Conservation (phyloP, 2,329 filamentous ascomycete genomes). For the Paraphoma sp. region DNA sequence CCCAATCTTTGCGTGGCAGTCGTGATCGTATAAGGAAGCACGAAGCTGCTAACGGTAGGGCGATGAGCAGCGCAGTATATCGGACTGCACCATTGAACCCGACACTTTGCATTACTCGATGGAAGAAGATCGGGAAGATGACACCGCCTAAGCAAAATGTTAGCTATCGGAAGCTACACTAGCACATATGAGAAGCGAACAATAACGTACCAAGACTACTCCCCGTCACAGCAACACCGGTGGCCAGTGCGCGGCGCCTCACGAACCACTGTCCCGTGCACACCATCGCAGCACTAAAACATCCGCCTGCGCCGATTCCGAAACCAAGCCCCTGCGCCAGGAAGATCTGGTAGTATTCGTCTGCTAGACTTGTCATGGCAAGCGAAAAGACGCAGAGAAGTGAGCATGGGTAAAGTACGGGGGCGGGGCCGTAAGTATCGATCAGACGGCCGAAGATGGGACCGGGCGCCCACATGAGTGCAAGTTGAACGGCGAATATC, state of each 20-base stretch:
- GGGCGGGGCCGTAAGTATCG: slow-evolving; percentile 66
- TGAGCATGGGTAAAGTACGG: slow-evolving; percentile 57
- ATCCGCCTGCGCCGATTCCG: slow-evolving; percentile 53
- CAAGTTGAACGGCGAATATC: slow-evolving; percentile 48
- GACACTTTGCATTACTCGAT: slow-evolving; percentile 6
- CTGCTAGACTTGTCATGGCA: slow-evolving; percentile 65
- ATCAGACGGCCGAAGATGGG: slow-evolving; percentile 66
- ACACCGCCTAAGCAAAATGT: slow-evolving; percentile 9
- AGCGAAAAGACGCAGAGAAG: slow-evolving; percentile 63
- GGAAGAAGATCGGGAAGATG: slow-evolving; percentile 18
- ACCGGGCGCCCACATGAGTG: slow-evolving; percentile 58
- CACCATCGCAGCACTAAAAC: slow-evolving; percentile 55
- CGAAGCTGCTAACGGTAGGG: neutral
- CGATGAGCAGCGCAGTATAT: slow-evolving; percentile 12
- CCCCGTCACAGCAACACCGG: slow-evolving; percentile 54
- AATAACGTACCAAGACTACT: slow-evolving; percentile 49
- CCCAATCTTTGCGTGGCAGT: neutral
- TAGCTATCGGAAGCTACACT: neutral
- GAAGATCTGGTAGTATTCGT: slow-evolving; percentile 58
- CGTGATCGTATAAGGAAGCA: neutral
- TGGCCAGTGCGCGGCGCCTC: slow-evolving; percentile 52
- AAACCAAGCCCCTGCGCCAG: slow-evolving; percentile 60
- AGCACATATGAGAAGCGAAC: neutral
- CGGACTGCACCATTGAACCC: slow-evolving; percentile 16
- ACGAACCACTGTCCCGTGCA: slow-evolving; percentile 55